Evolutionary conservation across 352 stramenopile genomes (phyloP).

Genomic region (Globisporangium recalcitrans): DNA sequence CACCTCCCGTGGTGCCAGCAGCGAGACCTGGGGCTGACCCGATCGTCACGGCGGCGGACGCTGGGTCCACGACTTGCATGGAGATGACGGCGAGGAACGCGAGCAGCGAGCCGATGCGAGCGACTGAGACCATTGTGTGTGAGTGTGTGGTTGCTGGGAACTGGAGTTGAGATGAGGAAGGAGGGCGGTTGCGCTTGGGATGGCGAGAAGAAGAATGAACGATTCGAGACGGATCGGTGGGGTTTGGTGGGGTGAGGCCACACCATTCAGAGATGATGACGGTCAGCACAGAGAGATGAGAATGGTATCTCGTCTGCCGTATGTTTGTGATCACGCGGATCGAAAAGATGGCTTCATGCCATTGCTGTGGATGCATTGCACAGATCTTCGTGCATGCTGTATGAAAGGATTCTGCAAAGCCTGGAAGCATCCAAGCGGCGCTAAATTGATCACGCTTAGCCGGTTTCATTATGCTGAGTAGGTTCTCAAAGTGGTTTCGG

Average conservation of each 20-base stretch:
- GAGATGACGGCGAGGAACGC: conserved; percentile 2
- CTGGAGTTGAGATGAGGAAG: background rate
- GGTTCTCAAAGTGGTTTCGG: too few relatives aligned
- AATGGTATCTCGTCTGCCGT: too few relatives aligned
- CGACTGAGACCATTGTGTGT: background rate
- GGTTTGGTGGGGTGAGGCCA: background rate
- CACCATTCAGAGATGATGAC: background rate
- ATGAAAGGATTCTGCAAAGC: too few relatives aligned
- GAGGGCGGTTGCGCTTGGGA: background rate
- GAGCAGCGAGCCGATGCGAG: conserved; percentile 4
- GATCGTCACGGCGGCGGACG: background rate
- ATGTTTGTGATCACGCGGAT: background rate
- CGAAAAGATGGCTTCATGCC: too few relatives aligned
- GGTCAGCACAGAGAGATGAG: too few relatives aligned
- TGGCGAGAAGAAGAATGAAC: background rate
- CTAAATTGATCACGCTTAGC: too few relatives aligned
- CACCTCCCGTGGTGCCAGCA: conserved; percentile 35
- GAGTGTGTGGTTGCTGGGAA: too few relatives aligned
- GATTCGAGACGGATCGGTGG: background rate
- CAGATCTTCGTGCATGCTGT: too few relatives aligned
- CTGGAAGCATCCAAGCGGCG: too few relatives aligned
- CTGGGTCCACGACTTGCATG: background rate
- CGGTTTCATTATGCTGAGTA: too few relatives aligned
- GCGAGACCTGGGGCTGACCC: conserved; percentile 20
- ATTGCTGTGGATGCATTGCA: too few relatives aligned